These are phyloP conservation scores for Colletotrichum gloeosporioides DNA, from an alignment of 2,329 filamentous ascomycete species.

Conservation along the genomic window DNA sequence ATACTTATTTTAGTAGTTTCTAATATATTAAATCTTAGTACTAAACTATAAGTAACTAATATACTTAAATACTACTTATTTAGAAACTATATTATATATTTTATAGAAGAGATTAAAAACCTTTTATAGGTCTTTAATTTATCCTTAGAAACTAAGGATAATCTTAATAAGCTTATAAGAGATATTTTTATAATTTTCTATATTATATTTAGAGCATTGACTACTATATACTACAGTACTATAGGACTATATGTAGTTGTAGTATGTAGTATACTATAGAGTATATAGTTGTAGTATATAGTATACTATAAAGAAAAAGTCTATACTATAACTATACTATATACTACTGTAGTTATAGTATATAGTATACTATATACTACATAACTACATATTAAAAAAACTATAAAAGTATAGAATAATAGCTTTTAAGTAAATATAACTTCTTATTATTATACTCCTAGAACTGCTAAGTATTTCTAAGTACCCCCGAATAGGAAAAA, in stretches of 20 bases:
- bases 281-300: too few relatives aligned
- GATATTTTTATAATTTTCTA: too few relatives aligned
- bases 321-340: neutral
- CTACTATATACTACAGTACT: too few relatives aligned
- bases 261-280: too few relatives aligned
- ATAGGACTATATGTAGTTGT: too few relatives aligned
- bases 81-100: neutral
- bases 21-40: neutral
- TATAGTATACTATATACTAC: neutral
- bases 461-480: neutral
- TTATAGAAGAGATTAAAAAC: neutral
- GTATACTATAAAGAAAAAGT: neutral
- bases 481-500: too few relatives aligned
- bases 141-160: too few relatives aligned
- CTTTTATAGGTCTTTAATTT: neutral
- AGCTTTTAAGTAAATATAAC: neutral
- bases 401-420: neutral
- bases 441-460: neutral
- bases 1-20: neutral
- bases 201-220: too few relatives aligned
- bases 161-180: too few relatives aligned
- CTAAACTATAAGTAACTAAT: neutral
- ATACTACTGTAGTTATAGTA: neutral
- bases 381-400: neutral
- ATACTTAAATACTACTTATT: neutral